A percentile compares a stretch with the other conserved stretches of the same genome.
These are phyloP conservation scores for Kitagawia praeruptora DNA, from an alignment of 129 eudicot species.

Conservation along the genomic window DNA sequence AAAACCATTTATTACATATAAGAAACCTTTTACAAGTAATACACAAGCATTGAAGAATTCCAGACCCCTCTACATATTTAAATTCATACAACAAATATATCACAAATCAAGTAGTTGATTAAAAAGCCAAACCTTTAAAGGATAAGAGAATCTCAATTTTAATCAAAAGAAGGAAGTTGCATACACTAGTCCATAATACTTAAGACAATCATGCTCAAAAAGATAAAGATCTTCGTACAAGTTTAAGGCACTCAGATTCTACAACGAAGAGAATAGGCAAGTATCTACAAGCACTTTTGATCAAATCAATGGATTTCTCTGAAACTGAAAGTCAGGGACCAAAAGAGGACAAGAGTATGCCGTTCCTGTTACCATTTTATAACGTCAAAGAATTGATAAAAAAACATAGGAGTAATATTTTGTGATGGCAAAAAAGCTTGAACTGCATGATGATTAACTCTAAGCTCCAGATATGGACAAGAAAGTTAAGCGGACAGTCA, in stretches of 20 bases:
- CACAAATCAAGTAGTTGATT: not conserved
- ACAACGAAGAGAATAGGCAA: not conserved
- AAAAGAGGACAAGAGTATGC: not conserved
- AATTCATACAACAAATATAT: conserved; percentile 4
- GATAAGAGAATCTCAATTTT: not conserved
- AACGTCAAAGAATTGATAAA: not conserved
- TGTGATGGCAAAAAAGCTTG: not conserved
- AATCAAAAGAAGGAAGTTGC: not conserved
- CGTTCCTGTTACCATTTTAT: not conserved
- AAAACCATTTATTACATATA: not conserved
- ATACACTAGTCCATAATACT: not conserved
- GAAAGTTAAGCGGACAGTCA: not conserved
- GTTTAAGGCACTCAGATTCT: not conserved
- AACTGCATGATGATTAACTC: not conserved
- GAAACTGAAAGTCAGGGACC: not conserved
- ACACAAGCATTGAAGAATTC: conserved; percentile 37
- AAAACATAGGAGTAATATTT: not conserved
- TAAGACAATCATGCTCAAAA: not conserved
- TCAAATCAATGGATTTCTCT: not conserved
- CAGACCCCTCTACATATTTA: conserved; percentile 28
- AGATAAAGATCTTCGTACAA: not conserved
- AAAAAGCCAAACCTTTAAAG: not conserved
- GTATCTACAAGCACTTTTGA: not conserved
- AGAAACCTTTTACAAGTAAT: not conserved
- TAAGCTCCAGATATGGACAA: not conserved